These are phyloP conservation scores for Dorcoceras hygrometricum DNA, from an alignment of 257 asterid genomes.

Conservation along the genomic window DNA sequence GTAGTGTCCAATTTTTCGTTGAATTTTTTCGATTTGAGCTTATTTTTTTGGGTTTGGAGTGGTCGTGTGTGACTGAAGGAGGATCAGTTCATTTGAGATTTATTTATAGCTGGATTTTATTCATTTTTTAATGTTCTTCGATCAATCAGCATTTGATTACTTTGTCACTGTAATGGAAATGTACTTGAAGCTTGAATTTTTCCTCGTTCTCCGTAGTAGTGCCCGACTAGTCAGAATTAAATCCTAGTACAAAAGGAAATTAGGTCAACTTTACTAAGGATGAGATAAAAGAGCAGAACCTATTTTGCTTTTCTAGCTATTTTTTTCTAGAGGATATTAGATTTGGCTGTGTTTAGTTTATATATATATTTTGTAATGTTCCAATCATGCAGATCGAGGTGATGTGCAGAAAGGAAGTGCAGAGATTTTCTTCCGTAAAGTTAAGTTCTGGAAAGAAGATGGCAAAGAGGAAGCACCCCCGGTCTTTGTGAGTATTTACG, in stretches of 20 bases:
- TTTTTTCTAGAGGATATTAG: neutral
- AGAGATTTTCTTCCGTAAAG: constrained; percentile 96
- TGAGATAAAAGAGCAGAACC: neutral
- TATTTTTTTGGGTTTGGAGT: neutral
- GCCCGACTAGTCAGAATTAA: neutral
- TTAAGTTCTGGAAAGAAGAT: constrained; percentile 97
- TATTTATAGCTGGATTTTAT: neutral
- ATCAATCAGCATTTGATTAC: neutral
- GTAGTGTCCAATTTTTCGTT: neutral
- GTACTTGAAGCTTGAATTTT: neutral
- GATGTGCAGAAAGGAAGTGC: constrained; percentile 98
- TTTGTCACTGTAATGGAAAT: neutral
- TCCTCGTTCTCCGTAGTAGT: neutral
- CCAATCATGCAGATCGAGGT: constrained; percentile 64
- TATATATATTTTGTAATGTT: constrained; percentile 1
- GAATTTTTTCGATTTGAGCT: neutral
- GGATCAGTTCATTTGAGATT: neutral
- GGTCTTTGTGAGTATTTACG: constrained; percentile 85
- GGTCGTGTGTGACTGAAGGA: neutral
- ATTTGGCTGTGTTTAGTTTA: constrained; percentile 9
- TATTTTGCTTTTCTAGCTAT: constrained; percentile 2
- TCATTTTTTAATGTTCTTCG: neutral
- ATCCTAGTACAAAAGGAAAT: constrained; percentile 2
- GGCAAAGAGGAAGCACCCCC: constrained; percentile 99
- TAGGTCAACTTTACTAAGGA: constrained; percentile 1